These are phyloP conservation scores for Chrysophaeum taylorii DNA, from an alignment of 352 stramenopile species.

Conservation along the genomic window DNA sequence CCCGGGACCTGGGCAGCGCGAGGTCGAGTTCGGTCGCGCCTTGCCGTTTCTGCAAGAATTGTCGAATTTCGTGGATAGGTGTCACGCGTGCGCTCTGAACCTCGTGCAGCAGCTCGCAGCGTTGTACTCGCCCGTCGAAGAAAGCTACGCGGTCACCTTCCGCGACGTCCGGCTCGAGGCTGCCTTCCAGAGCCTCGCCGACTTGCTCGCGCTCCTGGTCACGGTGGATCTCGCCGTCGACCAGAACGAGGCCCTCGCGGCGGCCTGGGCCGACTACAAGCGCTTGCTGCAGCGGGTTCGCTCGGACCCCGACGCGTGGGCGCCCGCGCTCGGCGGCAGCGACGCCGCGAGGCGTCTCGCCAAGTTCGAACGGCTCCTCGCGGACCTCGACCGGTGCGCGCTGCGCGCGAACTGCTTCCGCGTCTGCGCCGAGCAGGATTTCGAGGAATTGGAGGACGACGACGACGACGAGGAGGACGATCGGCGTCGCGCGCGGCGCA, in stretches of 20 bases:
- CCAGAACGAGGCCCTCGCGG: slow-evolving; percentile 67
- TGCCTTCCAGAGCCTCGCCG: slow-evolving; percentile 61
- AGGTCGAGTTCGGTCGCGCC: slow-evolving; percentile 68
- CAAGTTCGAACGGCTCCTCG: slow-evolving; percentile 66
- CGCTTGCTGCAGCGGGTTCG: slow-evolving; percentile 74
- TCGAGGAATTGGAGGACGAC: slow-evolving; percentile 51
- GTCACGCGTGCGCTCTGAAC: slow-evolving; percentile 69
- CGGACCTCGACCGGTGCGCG: slow-evolving; percentile 69
- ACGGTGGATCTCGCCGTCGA: slow-evolving; percentile 72
- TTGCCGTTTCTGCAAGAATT: slow-evolving; percentile 54
- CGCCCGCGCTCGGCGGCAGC: slow-evolving; percentile 52
- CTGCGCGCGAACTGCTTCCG: slow-evolving; percentile 61
- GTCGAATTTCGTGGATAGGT: slow-evolving; percentile 74
- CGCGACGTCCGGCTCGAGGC: slow-evolving; percentile 64
- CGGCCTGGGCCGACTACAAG: slow-evolving; percentile 75
- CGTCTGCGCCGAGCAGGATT: slow-evolving; percentile 71
- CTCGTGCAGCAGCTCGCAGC: slow-evolving; percentile 73
- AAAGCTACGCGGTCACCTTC: slow-evolving; percentile 72
- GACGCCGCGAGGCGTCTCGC: slow-evolving; percentile 57
- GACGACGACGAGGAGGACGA: slow-evolving; percentile 44
- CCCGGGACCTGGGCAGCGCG: slow-evolving; percentile 57
- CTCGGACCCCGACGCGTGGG: slow-evolving; percentile 49
- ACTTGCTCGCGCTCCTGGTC: slow-evolving; percentile 67
- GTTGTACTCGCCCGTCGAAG: slow-evolving; percentile 68
- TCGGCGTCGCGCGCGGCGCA: too few relatives aligned